Conservation (phyloP, 306 rosid species). For the Gastrolobium villosum region DNA sequence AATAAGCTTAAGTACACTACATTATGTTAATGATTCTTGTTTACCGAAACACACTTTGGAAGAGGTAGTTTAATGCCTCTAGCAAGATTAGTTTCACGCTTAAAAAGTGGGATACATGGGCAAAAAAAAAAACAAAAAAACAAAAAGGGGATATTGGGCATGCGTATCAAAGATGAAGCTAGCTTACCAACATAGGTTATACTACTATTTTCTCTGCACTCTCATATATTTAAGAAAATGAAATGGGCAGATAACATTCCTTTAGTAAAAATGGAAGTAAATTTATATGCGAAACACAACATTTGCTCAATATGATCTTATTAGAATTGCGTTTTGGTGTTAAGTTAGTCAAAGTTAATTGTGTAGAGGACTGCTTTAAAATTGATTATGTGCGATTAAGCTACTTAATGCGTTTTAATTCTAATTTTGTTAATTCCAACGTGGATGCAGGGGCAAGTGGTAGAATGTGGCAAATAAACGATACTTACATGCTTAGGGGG, state of each 20-base stretch:
- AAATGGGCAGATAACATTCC: neutral
- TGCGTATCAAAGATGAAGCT: too few species aligned
- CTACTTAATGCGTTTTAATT: neutral
- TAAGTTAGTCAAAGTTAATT: neutral
- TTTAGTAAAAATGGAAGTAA: neutral
- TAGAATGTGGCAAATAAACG: neutral
- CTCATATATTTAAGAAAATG: too few species aligned
- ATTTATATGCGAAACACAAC: neutral
- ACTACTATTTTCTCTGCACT: too few species aligned
- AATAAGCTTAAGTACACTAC: too few species aligned
- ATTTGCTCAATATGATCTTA: neutral
- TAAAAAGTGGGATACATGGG: too few species aligned
- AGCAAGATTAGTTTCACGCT: too few species aligned
- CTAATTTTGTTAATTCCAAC: neutral
- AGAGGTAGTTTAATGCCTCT: too few species aligned
- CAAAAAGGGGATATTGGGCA: too few species aligned
- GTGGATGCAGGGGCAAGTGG: neutral
- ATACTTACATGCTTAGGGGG: neutral
- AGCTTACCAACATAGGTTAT: too few species aligned
- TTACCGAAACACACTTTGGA: too few species aligned
- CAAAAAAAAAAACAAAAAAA: too few species aligned
- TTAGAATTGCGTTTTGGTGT: neutral
- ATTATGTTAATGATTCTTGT: too few species aligned
- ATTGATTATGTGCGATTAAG: neutral
- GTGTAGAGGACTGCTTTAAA: neutral